Evolutionary conservation across 129 eudicot genomes (phyloP), one percentile per base, ranked within the genome.

Genomic region (Pulicaria dysenterica): DNA sequence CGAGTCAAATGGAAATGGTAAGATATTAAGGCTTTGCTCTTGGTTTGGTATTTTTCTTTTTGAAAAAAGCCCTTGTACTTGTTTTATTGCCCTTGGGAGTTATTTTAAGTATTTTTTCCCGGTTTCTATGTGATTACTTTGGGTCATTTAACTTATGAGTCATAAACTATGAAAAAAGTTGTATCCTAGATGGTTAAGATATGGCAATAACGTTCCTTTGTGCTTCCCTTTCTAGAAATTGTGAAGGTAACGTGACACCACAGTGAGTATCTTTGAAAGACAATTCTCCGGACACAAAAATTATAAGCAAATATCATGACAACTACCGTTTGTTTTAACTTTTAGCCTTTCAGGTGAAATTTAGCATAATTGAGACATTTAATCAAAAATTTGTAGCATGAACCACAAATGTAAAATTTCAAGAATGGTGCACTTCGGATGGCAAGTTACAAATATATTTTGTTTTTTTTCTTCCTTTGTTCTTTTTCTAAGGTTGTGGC

Each of bases 1-100:
- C 5, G 74, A 74, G 34, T 72, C 80, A 69, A 84, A 76, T 74
- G 92, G 85, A 73, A 77, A 73, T 57, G 98, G 98, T 93, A 89
- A 56, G 83, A 37, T 58, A 46, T 58, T 2, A 51, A 66, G 54
- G 44, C 70, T 46, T 46, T 7, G 24, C 57, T 31, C 57, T 12
- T 66, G 58, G 12, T 17, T 66, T 7, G 24, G 45, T 66, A 24
- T 24, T 24, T 24, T 24, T 24, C 31, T 24, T 24, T 24, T 24
- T 24, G 31, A 24, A 24, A n/a, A n/a, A 51, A 66, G 54, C 44
- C 70, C 36, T 46, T 7, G 24, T 43, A 47, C 57, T 31, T 66
- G 58, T 19, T 17, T 66, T 7, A 46, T 66, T 66, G 56, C 42
- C 10, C n/a, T 44, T 65, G 19, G 56, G 56, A 66, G 24, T 45